Evolutionary conservation across 192 early-diverging fungal genomes (phyloP).

Genomic region (Coemansia aciculifera): DNA sequence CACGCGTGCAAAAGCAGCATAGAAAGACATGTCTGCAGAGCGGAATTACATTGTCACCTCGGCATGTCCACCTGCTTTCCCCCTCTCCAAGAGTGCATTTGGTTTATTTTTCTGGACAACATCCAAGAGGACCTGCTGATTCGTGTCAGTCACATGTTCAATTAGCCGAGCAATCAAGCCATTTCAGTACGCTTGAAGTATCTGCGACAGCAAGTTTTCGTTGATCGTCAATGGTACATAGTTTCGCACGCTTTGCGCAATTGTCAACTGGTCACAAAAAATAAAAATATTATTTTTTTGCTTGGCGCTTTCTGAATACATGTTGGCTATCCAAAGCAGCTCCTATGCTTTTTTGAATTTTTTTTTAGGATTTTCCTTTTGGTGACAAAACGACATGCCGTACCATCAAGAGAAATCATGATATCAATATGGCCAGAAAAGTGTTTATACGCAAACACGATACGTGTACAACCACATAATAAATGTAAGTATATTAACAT

Average conservation of each 20-base stretch:
- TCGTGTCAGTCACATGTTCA: background rate
- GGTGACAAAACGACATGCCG: too few relatives aligned
- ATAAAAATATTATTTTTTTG: too few relatives aligned
- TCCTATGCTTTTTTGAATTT: too few relatives aligned
- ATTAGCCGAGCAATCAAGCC: background rate
- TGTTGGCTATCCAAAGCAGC: too few relatives aligned
- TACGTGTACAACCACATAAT: background rate
- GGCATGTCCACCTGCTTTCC: background rate
- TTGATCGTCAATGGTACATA: background rate
- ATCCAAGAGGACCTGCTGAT: background rate
- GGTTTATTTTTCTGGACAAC: background rate
- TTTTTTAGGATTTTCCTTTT: too few relatives aligned
- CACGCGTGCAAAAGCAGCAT: background rate
- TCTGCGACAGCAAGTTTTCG: background rate
- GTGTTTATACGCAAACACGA: background rate
- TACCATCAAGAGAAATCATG: too few relatives aligned
- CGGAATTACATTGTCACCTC: background rate
- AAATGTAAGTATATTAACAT: background rate
- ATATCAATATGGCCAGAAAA: too few relatives aligned
- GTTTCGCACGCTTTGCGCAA: background rate
- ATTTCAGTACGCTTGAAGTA: background rate
- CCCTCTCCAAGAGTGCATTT: background rate
- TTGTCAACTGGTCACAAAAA: background rate
- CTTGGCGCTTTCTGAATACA: too few relatives aligned
- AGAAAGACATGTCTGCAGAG: constrained; percentile 5